Conservation (phyloP, 106 monocot genomes). For the Cymbidium sinense region DNA sequence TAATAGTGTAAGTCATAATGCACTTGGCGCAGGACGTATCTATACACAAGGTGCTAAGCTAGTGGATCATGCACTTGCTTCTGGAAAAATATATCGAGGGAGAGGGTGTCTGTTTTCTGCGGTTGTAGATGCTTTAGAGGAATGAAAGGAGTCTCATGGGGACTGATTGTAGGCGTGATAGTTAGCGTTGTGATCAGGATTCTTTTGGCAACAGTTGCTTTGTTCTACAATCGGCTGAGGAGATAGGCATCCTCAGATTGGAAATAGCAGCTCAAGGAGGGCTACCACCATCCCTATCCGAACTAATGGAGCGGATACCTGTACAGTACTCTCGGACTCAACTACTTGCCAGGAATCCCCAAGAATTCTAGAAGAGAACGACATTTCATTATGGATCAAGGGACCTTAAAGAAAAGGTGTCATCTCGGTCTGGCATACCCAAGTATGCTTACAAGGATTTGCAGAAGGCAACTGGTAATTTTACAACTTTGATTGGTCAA, state of each 20-base stretch:
- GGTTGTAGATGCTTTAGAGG: constrained; percentile 13
- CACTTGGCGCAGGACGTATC: no score
- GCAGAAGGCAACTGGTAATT: constrained; percentile 84
- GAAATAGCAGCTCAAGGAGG: constrained; percentile 58
- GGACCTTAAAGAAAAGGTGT: constrained; percentile 33
- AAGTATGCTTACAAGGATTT: constrained; percentile 81
- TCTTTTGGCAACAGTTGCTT: constrained; percentile 41
- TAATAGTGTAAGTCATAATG: no score
- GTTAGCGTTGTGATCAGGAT: constrained; percentile 67
- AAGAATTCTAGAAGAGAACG: constrained; percentile 17
- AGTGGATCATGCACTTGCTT: background rate
- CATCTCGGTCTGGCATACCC: constrained; percentile 47
- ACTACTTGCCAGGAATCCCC: constrained; percentile 58
- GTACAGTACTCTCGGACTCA: constrained; percentile 52
- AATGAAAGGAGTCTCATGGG: constrained; percentile 57
- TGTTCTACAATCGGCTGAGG: constrained; percentile 50
- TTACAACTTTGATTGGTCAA: constrained; percentile 86
- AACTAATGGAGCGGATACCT: constrained; percentile 46
- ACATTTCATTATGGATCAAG: constrained; percentile 32
- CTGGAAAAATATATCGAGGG: constrained; percentile 23
- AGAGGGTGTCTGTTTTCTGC: constrained; percentile 1
- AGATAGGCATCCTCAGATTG: constrained; percentile 33
- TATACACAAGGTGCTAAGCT: no score
- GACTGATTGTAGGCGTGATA: constrained; percentile 66
- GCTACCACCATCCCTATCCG: constrained; percentile 60